phyloP scores from a whole-genome alignment of 2,329 filamentous ascomycete species.

The Pyrenophora teres region DNA sequence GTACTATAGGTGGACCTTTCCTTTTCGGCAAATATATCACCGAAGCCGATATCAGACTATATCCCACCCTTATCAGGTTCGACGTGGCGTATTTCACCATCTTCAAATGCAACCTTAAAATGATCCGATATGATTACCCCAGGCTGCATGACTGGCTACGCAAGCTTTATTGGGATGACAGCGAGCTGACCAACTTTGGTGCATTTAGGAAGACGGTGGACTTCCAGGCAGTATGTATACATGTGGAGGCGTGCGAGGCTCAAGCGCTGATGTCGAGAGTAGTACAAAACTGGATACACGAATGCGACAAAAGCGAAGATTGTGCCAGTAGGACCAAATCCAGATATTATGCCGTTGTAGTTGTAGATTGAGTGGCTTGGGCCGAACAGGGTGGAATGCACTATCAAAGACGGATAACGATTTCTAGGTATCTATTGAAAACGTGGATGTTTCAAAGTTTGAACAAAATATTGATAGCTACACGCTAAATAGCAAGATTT shows the following conservation, averaged over 20 bases:
- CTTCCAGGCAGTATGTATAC: constrained; percentile 15
- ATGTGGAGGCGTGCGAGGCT: not conserved
- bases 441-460: too few species aligned
- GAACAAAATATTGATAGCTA: too few species aligned
- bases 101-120: constrained; percentile 77
- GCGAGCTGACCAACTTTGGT: constrained; percentile 27
- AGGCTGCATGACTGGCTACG: constrained; percentile 77
- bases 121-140: constrained; percentile 82
- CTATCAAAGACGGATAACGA: too few species aligned
- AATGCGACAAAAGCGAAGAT: constrained; percentile 15
- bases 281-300: constrained; percentile 22
- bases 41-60: constrained; percentile 80
- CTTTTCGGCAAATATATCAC: constrained; percentile 77
- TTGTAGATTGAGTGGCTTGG: too few species aligned
- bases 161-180: constrained; percentile 75
- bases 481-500: too few species aligned
- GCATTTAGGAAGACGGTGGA: constrained; percentile 33
- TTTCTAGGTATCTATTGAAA: too few species aligned
- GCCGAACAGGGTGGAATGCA: too few species aligned
- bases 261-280: not conserved
- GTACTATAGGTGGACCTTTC: constrained; percentile 60
- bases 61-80: constrained; percentile 29
- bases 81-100: constrained; percentile 61
- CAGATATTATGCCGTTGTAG: constrained; percentile 16
- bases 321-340: constrained; percentile 21